Evolutionary conservation across 108 stramenopile genomes (phyloP), one percentile per base, ranked within the genome.

Genomic region (Discostella pseudostelligera): DNA sequence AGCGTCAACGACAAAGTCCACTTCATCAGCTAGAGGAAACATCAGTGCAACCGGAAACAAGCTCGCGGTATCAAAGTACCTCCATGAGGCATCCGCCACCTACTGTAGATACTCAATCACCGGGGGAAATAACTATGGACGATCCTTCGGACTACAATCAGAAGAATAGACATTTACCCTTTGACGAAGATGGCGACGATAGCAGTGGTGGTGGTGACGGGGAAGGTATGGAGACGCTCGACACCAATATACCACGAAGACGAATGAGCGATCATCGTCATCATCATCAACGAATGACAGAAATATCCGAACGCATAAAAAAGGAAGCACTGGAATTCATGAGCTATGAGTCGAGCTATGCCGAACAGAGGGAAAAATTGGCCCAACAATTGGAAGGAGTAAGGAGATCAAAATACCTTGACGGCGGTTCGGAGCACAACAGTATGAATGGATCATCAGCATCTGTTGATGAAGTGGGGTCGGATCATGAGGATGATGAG

Each of bases 291-390:
- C 55, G 57, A 51, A 59, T 69, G 58, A 50, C 58, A n/a, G 13
- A 24, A 20, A 39, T 69, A 14, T 50, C 47, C 39, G 49, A 59
- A 40, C 40, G 48, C 8, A 69, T 69, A n/a, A 69, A 69, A 21
- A 22, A 26, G 39, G 67, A 69, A 21, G 67, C 67, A 22, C 42
- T 69, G 39, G 58, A 69, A 44, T 69, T 69, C 40, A 43, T 69
- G 35, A 53, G 45, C 40, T 59, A 59, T 37, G 62, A 63, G 36
- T 48, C 61, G 1, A n/a, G 1, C 12, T 46, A 43, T 10, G 26
- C 32, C 14, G 16, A 2, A 13, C 24, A 46, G 5, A 62, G n/a
- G 61, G 32, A 4, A 14, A 22, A 8, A 45, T 26, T 14, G 17
- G 8, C 28, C 25, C 49, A 50, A 26, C 53, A 28, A 36, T 5